Evolutionary conservation across 2,329 filamentous ascomycete species (phyloP).

Genomic region (Neofusicoccum sp.): DNA sequence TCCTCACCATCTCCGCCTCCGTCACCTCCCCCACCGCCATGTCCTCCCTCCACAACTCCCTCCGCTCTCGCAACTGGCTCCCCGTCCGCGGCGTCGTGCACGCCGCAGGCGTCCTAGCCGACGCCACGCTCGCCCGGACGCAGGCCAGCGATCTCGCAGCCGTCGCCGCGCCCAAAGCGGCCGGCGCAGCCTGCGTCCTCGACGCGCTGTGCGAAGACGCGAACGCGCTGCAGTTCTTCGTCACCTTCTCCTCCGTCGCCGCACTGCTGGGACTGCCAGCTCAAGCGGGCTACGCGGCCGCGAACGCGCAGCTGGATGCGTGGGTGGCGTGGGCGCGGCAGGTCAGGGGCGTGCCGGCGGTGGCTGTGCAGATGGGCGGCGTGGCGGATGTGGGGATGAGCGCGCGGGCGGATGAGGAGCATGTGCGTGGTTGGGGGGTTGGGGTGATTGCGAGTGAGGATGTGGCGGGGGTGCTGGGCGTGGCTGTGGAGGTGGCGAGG

Average conservation of each 20-base stretch:
- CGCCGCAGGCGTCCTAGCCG: too few relatives aligned
- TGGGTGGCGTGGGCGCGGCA: neutral
- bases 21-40: too few relatives aligned
- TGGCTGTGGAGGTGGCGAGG: neutral
- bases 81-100: too few relatives aligned
- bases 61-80: too few relatives aligned
- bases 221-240: conserved; percentile 47
- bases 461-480: neutral
- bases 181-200: too few relatives aligned
- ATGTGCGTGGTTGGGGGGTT: neutral
- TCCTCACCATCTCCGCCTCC: too few relatives aligned
- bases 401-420: neutral
- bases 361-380: neutral
- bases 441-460: neutral
- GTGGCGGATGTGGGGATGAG: neutral
- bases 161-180: too few relatives aligned
- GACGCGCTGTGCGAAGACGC: neutral
- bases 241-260: conserved; percentile 49
- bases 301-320: conserved; percentile 49
- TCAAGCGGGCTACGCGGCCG: conserved; percentile 55
- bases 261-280: conserved; percentile 51
- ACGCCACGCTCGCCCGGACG: too few relatives aligned
- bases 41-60: too few relatives aligned
- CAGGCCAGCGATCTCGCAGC: too few relatives aligned
- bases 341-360: neutral